These are phyloP conservation scores for Obba rivulosa DNA, from an alignment of 768 basidiomycete species.

Conservation along the genomic window DNA sequence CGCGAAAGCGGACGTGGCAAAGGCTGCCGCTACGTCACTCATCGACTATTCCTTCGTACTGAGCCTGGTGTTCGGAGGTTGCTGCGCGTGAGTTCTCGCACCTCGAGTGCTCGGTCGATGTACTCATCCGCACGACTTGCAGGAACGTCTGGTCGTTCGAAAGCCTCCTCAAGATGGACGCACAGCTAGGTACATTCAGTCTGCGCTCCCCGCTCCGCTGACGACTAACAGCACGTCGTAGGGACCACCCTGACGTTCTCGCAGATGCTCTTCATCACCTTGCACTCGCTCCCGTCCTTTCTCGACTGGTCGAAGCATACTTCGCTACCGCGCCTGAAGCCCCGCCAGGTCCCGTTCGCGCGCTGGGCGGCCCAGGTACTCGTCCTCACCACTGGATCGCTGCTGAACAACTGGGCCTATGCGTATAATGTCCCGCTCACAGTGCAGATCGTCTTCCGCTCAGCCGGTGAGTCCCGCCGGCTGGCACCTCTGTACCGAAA, in stretches of 20 bases:
- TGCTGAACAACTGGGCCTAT: slow-evolving; percentile 81
- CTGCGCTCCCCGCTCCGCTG: slow-evolving; percentile 3
- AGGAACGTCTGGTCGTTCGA: slow-evolving; percentile 81
- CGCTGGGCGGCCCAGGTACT: slow-evolving; percentile 71
- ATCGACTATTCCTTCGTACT: slow-evolving; percentile 40
- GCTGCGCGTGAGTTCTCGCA: slow-evolving; percentile 61
- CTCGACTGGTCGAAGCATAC: slow-evolving; percentile 28
- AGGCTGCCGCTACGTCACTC: slow-evolving; percentile 21
- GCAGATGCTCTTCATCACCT: slow-evolving; percentile 75
- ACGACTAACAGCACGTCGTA: slow-evolving; percentile 20
- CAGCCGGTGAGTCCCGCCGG: slow-evolving; percentile 51
- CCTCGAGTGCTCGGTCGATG: neutral
- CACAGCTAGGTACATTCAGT: slow-evolving; percentile 52
- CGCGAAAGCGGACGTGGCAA: slow-evolving; percentile 1
- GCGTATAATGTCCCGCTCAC: slow-evolving; percentile 72
- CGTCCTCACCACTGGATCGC: slow-evolving; percentile 57
- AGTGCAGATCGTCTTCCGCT: slow-evolving; percentile 80
- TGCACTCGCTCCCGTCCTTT: slow-evolving; percentile 62
- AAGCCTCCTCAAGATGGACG: slow-evolving; percentile 62
- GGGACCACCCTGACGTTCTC: slow-evolving; percentile 81
- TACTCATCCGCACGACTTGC: neutral
- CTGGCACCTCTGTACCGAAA: slow-evolving; percentile 8
- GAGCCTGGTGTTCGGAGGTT: slow-evolving; percentile 72
- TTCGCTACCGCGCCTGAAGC: slow-evolving; percentile 50
- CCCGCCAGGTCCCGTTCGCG: slow-evolving; percentile 59